These are phyloP conservation scores for Coemansia sp. DNA, from an alignment of 192 early-diverging fungal genomes.

Conservation along the genomic window DNA sequence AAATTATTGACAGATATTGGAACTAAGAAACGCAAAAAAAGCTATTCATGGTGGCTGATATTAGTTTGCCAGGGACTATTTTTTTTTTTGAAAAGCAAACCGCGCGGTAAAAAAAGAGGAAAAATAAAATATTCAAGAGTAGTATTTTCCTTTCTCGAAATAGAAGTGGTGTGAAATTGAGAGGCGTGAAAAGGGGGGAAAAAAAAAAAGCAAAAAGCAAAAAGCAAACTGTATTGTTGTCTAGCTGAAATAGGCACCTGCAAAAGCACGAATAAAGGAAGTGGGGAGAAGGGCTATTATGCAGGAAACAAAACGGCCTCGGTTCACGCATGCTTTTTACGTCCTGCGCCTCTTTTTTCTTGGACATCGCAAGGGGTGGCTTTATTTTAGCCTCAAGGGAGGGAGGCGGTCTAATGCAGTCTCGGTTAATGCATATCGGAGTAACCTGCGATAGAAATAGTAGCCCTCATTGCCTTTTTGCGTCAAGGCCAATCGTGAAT, in stretches of 20 bases:
- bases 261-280: not conserved
- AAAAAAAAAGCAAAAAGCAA: not conserved
- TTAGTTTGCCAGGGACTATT: not conserved
- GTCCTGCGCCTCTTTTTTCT: not conserved
- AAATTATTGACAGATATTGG: not conserved
- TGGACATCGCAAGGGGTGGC: not conserved
- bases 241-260: not conserved
- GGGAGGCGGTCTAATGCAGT: not conserved
- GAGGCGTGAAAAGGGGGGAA: not conserved
- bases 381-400: conserved; percentile 3
- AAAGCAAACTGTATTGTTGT: not conserved
- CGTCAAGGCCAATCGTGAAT: not conserved
- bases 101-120: not conserved
- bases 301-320: not conserved
- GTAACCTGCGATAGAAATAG: not conserved
- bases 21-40: not conserved
- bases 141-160: not conserved
- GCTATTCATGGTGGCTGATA: not conserved
- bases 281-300: not conserved
- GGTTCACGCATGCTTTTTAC: not conserved
- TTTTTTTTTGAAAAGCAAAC: not conserved
- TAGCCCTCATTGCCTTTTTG: not conserved
- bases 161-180: not conserved
- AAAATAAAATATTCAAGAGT: not conserved
- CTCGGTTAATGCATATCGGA: not conserved